These are phyloP conservation scores for Vitis hybrid DNA, from an alignment of 177 flowering plant genomes.

Conservation along the genomic window DNA sequence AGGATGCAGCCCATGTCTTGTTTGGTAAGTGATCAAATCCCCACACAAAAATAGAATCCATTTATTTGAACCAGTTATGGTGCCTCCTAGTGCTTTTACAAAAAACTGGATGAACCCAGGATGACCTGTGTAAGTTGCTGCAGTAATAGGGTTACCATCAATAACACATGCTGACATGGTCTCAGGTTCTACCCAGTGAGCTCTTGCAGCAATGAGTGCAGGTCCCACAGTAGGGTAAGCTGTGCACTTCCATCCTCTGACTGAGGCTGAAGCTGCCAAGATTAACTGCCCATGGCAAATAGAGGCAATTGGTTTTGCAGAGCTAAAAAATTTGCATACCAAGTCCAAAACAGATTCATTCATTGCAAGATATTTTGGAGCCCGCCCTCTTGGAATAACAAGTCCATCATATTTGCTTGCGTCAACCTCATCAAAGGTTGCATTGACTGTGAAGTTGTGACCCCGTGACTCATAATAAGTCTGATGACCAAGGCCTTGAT, in stretches of 20 bases:
- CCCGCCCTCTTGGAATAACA: conserved; percentile 86
- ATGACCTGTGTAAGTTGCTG: conserved; percentile 71
- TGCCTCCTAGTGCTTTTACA: conserved; percentile 84
- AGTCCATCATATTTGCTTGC: conserved; percentile 78
- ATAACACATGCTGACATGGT: conserved; percentile 50
- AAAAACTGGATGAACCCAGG: conserved; percentile 72
- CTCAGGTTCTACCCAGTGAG: conserved; percentile 47
- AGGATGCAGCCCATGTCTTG: too few relatives aligned
- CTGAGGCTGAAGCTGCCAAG: conserved; percentile 80
- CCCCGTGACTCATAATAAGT: conserved; percentile 80
- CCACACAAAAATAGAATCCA: conserved; percentile 90
- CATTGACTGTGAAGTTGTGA: conserved; percentile 89
- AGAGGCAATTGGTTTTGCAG: conserved; percentile 79
- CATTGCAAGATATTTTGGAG: conserved; percentile 93
- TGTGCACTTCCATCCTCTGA: conserved; percentile 71
- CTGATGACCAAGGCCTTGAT: conserved; percentile 57
- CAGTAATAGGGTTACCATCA: conserved; percentile 84
- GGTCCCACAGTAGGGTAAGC: conserved; percentile 71
- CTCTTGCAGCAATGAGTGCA: conserved; percentile 74
- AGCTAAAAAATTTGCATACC: conserved; percentile 46
- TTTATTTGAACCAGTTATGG: conserved; percentile 59
- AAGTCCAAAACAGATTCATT: conserved; percentile 64
- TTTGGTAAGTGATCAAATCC: conserved; percentile 19
- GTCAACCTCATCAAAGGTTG: conserved; percentile 78
- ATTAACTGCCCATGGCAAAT: conserved; percentile 92